Evolutionary conservation across 768 basidiomycete species (phyloP).

Genomic region (Naematelia encephala): DNA sequence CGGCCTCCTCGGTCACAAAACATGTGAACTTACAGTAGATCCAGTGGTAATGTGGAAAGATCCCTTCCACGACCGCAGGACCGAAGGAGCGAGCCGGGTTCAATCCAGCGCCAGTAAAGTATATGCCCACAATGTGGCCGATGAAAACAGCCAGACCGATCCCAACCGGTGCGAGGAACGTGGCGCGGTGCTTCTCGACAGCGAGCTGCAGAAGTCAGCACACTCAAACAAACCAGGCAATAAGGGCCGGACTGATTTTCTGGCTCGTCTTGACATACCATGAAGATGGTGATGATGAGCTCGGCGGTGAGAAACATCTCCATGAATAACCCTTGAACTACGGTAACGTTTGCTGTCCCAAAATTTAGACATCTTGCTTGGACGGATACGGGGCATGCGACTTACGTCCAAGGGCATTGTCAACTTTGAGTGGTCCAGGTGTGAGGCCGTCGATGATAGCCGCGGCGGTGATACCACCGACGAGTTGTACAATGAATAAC

Average conservation of each 20-base stretch:
- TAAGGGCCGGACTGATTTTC: too few relatives aligned
- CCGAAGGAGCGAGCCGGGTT: slow-evolving; percentile 48
- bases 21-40: slow-evolving; percentile 40
- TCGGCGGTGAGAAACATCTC: slow-evolving; percentile 47
- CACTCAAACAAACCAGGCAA: too few relatives aligned
- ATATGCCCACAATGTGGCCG: slow-evolving; percentile 4
- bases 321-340: slow-evolving; percentile 45
- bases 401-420: slow-evolving; percentile 27
- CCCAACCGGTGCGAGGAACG: slow-evolving; percentile 42
- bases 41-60: slow-evolving; percentile 44
- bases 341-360: too few relatives aligned
- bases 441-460: slow-evolving; percentile 45
- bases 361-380: too few relatives aligned
- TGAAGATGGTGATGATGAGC: slow-evolving; percentile 40
- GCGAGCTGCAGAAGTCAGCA: too few relatives aligned
- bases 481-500: slow-evolving; percentile 33
- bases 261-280: too few relatives aligned
- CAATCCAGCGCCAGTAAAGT: slow-evolving; percentile 8
- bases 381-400: slow-evolving; percentile 16
- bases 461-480: slow-evolving; percentile 37
- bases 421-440: slow-evolving; percentile 31
- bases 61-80: slow-evolving; percentile 36
- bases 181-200: slow-evolving; percentile 39
- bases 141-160: slow-evolving; percentile 43
- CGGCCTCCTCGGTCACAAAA: not conserved